phyloP scores from a whole-genome alignment of 441 rosid genomes.

The Croton laevigatus region DNA sequence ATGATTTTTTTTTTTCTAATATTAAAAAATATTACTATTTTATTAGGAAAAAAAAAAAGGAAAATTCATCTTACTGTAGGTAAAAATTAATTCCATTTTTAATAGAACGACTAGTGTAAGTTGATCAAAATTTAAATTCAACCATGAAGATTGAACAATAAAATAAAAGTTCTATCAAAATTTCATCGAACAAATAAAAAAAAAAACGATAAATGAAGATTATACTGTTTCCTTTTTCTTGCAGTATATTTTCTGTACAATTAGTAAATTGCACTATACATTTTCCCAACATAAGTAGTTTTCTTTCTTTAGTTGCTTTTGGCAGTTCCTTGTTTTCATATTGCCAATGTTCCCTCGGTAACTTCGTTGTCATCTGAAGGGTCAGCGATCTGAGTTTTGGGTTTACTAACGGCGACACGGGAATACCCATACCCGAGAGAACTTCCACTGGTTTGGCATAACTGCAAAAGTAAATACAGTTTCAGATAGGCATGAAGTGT shows the following conservation, averaged over 20 bases:
- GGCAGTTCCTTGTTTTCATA: slow-evolving; percentile 31
- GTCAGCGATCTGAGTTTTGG: slow-evolving; percentile 52
- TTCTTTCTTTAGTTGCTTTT: slow-evolving; percentile 5
- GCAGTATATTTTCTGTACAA: slow-evolving; percentile 36
- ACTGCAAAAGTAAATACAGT: slow-evolving; percentile 41
- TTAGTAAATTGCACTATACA: slow-evolving; percentile 31
- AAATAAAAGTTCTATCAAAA: slow-evolving; percentile 14
- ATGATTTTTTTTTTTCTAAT: no score
- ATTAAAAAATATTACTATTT: no score
- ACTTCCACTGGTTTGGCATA: slow-evolving; percentile 79
- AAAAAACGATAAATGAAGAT: background rate
- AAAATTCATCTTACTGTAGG: no score
- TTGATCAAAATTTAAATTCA: no score
- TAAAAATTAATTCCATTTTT: no score
- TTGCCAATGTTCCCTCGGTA: slow-evolving; percentile 68
- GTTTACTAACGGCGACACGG: slow-evolving; percentile 48
- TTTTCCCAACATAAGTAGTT: background rate
- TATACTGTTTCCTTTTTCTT: slow-evolving; percentile 3
- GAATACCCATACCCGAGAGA: slow-evolving; percentile 93
- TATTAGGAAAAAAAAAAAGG: no score
- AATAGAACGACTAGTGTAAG: no score
- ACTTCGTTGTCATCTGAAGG: slow-evolving; percentile 65
- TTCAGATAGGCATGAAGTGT: background rate
- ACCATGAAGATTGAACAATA: background rate
- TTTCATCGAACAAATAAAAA: slow-evolving; percentile 14